phyloP scores from a whole-genome alignment of 805 yeast genomes.

The Hanseniaspora thailandica region DNA sequence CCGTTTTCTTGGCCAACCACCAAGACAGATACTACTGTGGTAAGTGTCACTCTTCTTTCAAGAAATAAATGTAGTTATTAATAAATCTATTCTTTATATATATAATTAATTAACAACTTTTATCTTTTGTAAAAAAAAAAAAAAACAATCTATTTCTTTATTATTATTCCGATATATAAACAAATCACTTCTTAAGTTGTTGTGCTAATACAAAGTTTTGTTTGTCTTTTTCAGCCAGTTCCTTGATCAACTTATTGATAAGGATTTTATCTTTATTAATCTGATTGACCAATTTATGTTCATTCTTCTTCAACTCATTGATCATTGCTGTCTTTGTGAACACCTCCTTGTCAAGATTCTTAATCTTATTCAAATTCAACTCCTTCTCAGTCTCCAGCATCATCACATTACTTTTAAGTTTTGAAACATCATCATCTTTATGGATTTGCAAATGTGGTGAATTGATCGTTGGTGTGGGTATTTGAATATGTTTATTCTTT shows the following conservation, averaged over 20 bases:
- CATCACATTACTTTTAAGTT: background rate
- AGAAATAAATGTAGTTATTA: conserved; percentile 7
- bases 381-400: background rate
- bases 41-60: conserved; percentile 94
- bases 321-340: background rate
- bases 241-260: conserved; percentile 1
- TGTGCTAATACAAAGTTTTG: conserved; percentile 8
- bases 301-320: background rate
- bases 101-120: background rate
- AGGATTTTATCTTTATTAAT: background rate
- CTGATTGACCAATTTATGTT: background rate
- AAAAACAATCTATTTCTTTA: background rate
- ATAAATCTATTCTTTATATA: background rate
- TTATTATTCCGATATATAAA: background rate
- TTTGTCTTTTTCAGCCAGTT: conserved; percentile 5
- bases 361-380: background rate
- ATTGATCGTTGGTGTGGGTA: background rate
- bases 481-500: background rate
- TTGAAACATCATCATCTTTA: background rate
- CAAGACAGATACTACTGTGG: conserved; percentile 99
- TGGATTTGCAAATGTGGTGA: background rate
- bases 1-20: conserved; percentile 99
- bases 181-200: background rate
- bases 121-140: background rate
- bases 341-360: background rate